Percentiles rank a stretch among this genome's conserved stretches.
phyloP scores from a whole-genome alignment of 768 basidiomycete genomes.

The Tulasnella sp. region DNA sequence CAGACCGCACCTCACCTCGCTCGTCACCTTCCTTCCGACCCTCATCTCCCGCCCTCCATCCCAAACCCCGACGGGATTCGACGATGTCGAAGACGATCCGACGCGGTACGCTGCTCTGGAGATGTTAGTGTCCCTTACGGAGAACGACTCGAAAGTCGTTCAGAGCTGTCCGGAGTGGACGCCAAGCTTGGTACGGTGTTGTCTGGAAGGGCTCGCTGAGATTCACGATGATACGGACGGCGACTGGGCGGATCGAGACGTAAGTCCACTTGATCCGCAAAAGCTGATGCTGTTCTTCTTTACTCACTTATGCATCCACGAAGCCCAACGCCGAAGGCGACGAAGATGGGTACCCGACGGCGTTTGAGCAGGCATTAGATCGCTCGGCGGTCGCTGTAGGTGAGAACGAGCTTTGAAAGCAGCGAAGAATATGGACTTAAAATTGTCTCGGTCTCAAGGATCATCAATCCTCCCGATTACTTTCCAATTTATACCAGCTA shows the following conservation, averaged over 20 bases:
- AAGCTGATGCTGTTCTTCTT: neutral
- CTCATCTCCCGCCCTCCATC: constrained; percentile 39
- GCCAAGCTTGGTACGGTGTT: constrained; percentile 55
- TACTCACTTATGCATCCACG: neutral
- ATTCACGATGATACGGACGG: constrained; percentile 45
- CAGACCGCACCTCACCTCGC: constrained; percentile 50
- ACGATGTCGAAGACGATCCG: constrained; percentile 46
- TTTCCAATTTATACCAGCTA: constrained; percentile 71
- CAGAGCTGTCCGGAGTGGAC: constrained; percentile 60
- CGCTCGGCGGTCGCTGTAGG: constrained; percentile 62
- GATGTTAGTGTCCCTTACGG: constrained; percentile 71
- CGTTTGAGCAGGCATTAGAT: constrained; percentile 78
- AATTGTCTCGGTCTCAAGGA: constrained; percentile 26
- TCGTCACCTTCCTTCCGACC: constrained; percentile 59
- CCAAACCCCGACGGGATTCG: constrained; percentile 18
- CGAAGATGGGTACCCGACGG: constrained; percentile 49
- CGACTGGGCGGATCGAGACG: constrained; percentile 37
- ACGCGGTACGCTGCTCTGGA: constrained; percentile 66
- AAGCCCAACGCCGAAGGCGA: constrained; percentile 39
- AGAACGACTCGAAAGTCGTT: constrained; percentile 61
- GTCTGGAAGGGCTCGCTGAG: constrained; percentile 74
- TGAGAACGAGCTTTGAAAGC: neutral
- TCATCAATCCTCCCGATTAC: constrained; percentile 69
- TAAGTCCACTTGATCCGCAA: constrained; percentile 29
- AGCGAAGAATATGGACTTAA: neutral